Conservation (phyloP, 2,329 filamentous ascomycete species). For the Tolypocladium capitatum region DNA sequence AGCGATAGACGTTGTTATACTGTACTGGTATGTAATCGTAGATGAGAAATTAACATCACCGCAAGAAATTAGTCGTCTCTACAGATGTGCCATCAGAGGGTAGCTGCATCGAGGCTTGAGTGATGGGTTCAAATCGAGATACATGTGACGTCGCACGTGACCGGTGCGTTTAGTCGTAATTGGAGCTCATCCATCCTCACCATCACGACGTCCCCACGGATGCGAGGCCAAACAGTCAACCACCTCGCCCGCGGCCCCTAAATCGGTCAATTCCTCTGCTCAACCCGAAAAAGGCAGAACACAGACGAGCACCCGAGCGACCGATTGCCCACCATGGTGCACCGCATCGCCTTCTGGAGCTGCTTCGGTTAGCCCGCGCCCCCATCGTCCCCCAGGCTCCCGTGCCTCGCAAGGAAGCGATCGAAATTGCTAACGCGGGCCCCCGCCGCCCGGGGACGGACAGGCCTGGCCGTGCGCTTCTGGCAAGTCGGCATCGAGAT, state of each 20-base stretch:
- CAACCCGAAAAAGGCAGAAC: slow-evolving; percentile 5
- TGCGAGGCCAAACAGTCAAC: slow-evolving; percentile 1
- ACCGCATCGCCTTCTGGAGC: slow-evolving; percentile 66
- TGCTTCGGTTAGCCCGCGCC: slow-evolving; percentile 72
- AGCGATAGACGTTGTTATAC: background rate
- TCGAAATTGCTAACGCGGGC: background rate
- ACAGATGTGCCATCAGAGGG: too few species aligned
- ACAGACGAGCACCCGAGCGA: slow-evolving; percentile 7
- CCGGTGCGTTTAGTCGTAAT: background rate
- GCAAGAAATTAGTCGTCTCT: background rate
- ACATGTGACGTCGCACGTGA: slow-evolving; percentile 5
- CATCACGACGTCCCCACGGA: slow-evolving; percentile 13
- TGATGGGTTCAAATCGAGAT: background rate
- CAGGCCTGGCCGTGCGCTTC: slow-evolving; percentile 81
- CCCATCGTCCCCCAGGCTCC: background rate
- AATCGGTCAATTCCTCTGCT: slow-evolving; percentile 6
- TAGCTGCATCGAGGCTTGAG: too few species aligned
- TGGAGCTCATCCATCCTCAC: slow-evolving; percentile 7
- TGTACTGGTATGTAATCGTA: background rate
- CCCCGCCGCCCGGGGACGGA: too few species aligned
- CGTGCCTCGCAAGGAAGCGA: too few species aligned
- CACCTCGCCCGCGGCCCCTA: slow-evolving; percentile 8
- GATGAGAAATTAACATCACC: background rate
- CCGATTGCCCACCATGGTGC: slow-evolving; percentile 36
- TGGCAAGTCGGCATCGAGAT: slow-evolving; percentile 99